Evolutionary conservation across 2,329 filamentous ascomycete species (phyloP).

Genomic region (Monosporascus ibericus): DNA sequence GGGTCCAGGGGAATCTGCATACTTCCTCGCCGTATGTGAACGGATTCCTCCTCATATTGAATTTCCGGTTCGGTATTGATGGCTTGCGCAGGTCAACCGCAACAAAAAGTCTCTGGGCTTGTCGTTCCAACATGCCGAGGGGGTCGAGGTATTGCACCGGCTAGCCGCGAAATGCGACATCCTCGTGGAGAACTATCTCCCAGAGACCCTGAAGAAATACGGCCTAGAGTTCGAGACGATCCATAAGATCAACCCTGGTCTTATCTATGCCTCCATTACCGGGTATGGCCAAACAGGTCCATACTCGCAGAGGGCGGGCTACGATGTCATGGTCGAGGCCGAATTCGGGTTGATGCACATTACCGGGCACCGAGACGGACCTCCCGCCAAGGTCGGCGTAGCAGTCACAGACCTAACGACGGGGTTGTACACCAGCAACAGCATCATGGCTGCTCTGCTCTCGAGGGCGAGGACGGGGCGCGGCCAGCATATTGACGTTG

Average conservation of each 20-base stretch:
- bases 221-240: slow-evolving; percentile 81
- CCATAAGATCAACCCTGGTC: slow-evolving; percentile 69
- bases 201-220: slow-evolving; percentile 85
- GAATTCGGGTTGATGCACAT: slow-evolving; percentile 99
- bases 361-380: slow-evolving; percentile 79
- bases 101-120: slow-evolving; percentile 94
- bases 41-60: neutral
- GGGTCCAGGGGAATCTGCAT: slow-evolving; percentile 87
- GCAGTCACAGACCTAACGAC: slow-evolving; percentile 96
- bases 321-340: slow-evolving; percentile 99
- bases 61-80: slow-evolving; percentile 4
- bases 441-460: slow-evolving; percentile 90
- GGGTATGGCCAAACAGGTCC: slow-evolving; percentile 95
- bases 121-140: slow-evolving; percentile 80
- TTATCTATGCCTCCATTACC: slow-evolving; percentile 95
- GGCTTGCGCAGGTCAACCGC: slow-evolving; percentile 66
- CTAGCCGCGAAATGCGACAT: slow-evolving; percentile 83
- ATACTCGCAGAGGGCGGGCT: slow-evolving; percentile 79
- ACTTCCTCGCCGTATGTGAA: slow-evolving; percentile 73
- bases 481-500: slow-evolving; percentile 89
- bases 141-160: slow-evolving; percentile 80
- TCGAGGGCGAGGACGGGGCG: slow-evolving; percentile 65
- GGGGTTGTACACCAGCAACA: slow-evolving; percentile 89
- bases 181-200: slow-evolving; percentile 94
- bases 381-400: slow-evolving; percentile 94